Conservation (phyloP, 345 rosid species). For the Draba incana region DNA sequence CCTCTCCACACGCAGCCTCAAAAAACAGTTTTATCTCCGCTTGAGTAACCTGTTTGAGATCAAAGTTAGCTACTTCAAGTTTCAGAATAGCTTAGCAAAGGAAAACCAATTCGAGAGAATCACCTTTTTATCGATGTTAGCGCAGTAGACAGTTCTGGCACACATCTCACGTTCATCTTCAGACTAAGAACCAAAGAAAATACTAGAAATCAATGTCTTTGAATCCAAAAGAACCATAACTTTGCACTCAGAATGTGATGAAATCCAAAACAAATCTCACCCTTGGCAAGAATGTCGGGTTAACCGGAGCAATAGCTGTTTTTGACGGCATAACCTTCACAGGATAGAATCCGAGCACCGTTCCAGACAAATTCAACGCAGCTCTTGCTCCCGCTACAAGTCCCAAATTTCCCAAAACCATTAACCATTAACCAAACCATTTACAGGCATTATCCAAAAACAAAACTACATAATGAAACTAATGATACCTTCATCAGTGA, state of each 20-base stretch:
- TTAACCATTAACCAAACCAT: not conserved
- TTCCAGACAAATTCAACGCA: slow-evolving; percentile 76
- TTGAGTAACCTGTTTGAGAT: slow-evolving; percentile 61
- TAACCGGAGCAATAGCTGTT: slow-evolving; percentile 97
- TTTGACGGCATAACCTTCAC: slow-evolving; percentile 89
- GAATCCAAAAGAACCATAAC: slow-evolving; percentile 18
- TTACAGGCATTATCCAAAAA: not conserved
- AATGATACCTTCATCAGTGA: slow-evolving; percentile 79
- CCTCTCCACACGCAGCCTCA: slow-evolving; percentile 80
- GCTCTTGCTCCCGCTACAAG: slow-evolving; percentile 72
- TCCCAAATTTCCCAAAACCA: slow-evolving; percentile 14
- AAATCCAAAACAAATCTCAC: slow-evolving; percentile 40
- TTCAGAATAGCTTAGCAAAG: not conserved
- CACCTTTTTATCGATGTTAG: slow-evolving; percentile 95
- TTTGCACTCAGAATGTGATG: slow-evolving; percentile 4
- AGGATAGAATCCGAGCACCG: slow-evolving; percentile 90
- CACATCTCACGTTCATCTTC: slow-evolving; percentile 98
- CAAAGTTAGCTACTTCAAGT: not conserved
- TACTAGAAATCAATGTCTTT: not conserved
- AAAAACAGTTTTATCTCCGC: slow-evolving; percentile 67
- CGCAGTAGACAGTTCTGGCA: slow-evolving; percentile 86
- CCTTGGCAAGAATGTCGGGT: slow-evolving; percentile 93
- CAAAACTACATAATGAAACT: slow-evolving; percentile 4
- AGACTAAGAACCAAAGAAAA: slow-evolving; percentile 46
- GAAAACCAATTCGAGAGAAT: not conserved